Base-by-base conservation (phyloP, 2,329 filamentous ascomycete species). In the Sordariomycetes sp. region DNA sequence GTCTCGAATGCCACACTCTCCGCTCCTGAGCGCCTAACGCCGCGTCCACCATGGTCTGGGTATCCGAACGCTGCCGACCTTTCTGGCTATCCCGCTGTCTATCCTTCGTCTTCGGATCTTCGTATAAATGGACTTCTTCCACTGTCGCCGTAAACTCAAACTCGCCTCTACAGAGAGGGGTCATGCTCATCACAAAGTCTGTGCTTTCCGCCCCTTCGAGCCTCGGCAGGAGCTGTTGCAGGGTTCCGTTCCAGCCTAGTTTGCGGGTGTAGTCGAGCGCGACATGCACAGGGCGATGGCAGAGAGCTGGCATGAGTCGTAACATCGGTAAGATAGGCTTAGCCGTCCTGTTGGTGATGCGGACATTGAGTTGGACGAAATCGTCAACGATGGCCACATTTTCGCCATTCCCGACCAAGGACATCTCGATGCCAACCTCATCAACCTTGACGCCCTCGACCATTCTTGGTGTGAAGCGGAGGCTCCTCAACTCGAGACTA, bases 251-350 rank as follows among this genome's bases (percentile, higher is more conserved):
- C 80, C 86, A 92, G 2, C 80, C 79, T 35, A 94, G 71, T 42
- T 86, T 85, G 49, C 85, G 79, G 27, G 82, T 82, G 36, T 90
- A 75, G 52, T 94, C 88, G 12, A 94, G 72, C 3, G 85, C 82
- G 11, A 84, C 67, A 39, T 76, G 78, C 33, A 74, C 68, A 1
- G 82, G 74, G 12, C 88, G 76, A 48, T 87, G 75, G 29, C 82
- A 74, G 12, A 94, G 70, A 33, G 79, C 74, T 0, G 88, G 87
- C 54, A 88, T 75, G 11, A 94, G 61, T 24, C 88, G 73, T 27
- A 94, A 63, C 1, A 93, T 64, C 0, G 85, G 79, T 29, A 75
- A 69, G 21, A 94, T 75, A 1, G 81, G 72, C 24, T 70, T 63
- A 1, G 66, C 56, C 20, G 78, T 86, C 38, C 82, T 75, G 59